phyloP scores from a whole-genome alignment of 495 filamentous ascomycete genomes.

The Hyaloscypha bicolor region DNA sequence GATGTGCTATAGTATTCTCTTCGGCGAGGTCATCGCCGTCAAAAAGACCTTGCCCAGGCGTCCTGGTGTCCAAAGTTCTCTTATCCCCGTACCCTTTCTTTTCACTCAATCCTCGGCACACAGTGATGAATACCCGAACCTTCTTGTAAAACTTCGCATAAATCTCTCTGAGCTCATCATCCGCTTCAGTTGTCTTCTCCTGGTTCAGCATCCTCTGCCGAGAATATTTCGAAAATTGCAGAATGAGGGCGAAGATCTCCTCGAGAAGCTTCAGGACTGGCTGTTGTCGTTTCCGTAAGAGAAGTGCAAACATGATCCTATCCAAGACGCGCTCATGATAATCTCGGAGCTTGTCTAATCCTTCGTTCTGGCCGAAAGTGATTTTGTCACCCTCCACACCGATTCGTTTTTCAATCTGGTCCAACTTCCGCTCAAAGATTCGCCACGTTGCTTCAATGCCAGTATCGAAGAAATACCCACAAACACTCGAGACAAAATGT shows the following conservation, averaged over 20 bases:
- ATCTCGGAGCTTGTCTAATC: constrained; percentile 65
- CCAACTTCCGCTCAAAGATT: constrained; percentile 65
- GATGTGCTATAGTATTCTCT: constrained; percentile 51
- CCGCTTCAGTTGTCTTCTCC: constrained; percentile 40
- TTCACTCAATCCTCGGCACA: constrained; percentile 61
- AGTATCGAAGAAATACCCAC: constrained; percentile 75
- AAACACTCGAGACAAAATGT: constrained; percentile 70
- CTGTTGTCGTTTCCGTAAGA: constrained; percentile 70
- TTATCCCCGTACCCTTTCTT: constrained; percentile 59
- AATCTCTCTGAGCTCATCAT: constrained; percentile 51
- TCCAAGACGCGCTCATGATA: constrained; percentile 79
- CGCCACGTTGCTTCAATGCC: constrained; percentile 73
- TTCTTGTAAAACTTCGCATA: constrained; percentile 69
- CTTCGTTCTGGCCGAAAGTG: constrained; percentile 38
- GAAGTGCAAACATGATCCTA: constrained; percentile 70
- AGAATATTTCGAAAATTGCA: constrained; percentile 64
- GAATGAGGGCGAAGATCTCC: constrained; percentile 70
- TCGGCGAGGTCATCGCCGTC: constrained; percentile 39
- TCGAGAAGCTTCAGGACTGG: constrained; percentile 75
- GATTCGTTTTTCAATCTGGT: constrained; percentile 60
- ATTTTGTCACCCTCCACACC: constrained; percentile 42
- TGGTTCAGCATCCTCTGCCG: constrained; percentile 30
- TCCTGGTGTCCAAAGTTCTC: constrained; percentile 29
- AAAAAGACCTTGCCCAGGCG: constrained; percentile 32
- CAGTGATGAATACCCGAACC: constrained; percentile 66